phyloP scores from a whole-genome alignment of 768 basidiomycete species.

The Leccinum truebloodii region DNA sequence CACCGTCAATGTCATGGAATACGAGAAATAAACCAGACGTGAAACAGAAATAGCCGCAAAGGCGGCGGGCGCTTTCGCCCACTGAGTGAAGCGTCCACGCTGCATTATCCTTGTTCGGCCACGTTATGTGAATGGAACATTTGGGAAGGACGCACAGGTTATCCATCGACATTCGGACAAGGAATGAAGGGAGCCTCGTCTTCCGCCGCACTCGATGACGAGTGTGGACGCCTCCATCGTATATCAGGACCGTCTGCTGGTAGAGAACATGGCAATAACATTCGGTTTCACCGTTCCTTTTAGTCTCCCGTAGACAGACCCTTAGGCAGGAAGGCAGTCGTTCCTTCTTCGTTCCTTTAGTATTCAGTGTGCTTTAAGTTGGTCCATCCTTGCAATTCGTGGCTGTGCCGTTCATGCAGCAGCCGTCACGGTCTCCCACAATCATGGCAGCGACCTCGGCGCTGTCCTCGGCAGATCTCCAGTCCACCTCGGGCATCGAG shows the following conservation, averaged over 20 bases:
- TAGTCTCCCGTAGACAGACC: too few species aligned
- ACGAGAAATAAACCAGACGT: conserved; percentile 78
- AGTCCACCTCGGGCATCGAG: conserved; percentile 33
- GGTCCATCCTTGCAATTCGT: conserved; percentile 20
- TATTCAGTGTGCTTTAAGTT: background rate
- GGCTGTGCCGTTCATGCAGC: conserved; percentile 23
- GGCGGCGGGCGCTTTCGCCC: conserved; percentile 66
- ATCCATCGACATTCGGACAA: conserved; percentile 88
- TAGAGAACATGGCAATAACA: background rate
- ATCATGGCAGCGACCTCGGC: conserved; percentile 28
- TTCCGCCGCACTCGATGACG: conserved; percentile 34
- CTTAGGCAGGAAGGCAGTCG: too few species aligned
- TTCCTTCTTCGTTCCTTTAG: too few species aligned
- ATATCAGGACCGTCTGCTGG: background rate
- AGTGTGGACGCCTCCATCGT: conserved; percentile 29
- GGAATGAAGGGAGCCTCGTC: conserved; percentile 68
- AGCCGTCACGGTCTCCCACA: too few species aligned
- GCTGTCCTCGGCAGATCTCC: conserved; percentile 37
- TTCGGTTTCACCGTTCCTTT: background rate
- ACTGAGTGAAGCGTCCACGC: conserved; percentile 85
- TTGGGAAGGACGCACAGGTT: conserved; percentile 37
- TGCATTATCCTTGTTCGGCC: conserved; percentile 30
- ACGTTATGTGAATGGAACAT: conserved; percentile 2
- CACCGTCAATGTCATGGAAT: conserved; percentile 88
- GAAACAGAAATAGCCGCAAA: conserved; percentile 86